phyloP scores from a whole-genome alignment of 2,329 filamentous ascomycete species.

The Pseudogymnoascus sp. region DNA sequence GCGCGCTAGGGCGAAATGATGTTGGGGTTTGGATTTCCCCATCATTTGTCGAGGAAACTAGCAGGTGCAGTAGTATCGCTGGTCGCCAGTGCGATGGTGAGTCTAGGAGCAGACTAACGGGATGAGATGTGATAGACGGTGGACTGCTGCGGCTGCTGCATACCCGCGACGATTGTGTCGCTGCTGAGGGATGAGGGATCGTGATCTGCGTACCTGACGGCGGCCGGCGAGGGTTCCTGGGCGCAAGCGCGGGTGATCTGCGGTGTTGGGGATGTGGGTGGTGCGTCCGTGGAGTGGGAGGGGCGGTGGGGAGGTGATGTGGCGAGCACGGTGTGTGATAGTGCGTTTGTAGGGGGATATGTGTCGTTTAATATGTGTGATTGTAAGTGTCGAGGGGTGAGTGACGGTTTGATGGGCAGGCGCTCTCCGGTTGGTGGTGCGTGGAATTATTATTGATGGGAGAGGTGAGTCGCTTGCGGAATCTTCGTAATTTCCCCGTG shows the following conservation, averaged over 20 bases:
- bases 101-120: not conserved
- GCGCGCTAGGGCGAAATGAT: not conserved
- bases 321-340: not conserved
- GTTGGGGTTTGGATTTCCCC: not conserved
- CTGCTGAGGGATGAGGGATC: not conserved
- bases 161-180: not conserved
- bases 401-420: not conserved
- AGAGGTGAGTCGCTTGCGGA: not conserved
- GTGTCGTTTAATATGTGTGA: not conserved
- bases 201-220: not conserved
- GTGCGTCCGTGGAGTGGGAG: not conserved
- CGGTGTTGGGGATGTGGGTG: not conserved
- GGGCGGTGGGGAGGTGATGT: not conserved
- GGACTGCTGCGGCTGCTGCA: not conserved
- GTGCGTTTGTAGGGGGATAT: not conserved
- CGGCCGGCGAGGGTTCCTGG: not conserved
- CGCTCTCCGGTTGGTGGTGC: not conserved
- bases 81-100: not conserved
- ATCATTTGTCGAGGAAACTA: not conserved
- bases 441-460: not conserved
- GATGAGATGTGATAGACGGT: not conserved
- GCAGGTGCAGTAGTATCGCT: not conserved
- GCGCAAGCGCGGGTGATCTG: not conserved
- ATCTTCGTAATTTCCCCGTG: not conserved
- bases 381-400: not conserved